These are phyloP conservation scores for Epichloe amarillans DNA, from an alignment of 2,329 filamentous ascomycete genomes.

Conservation along the genomic window DNA sequence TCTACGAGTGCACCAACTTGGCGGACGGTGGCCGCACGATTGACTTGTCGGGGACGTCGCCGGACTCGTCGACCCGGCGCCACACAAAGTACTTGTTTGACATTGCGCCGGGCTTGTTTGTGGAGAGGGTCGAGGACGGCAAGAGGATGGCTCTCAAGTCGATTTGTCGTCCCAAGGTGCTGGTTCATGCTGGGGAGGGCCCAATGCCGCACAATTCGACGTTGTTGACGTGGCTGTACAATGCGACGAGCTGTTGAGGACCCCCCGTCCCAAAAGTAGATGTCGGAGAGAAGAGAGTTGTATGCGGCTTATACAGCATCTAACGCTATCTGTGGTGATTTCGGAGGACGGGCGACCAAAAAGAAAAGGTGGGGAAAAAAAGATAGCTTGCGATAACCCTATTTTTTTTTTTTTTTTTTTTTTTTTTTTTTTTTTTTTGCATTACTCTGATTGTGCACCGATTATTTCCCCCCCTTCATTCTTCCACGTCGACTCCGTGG, in stretches of 20 bases:
- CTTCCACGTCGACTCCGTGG: not conserved
- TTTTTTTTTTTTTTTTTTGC: no score
- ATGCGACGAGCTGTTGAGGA: constrained; percentile 3
- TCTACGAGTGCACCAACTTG: constrained; percentile 24
- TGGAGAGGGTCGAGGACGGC: constrained; percentile 21
- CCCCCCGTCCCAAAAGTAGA: not conserved
- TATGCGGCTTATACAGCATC: no score
- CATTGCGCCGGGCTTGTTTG: constrained; percentile 23
- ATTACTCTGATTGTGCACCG: not conserved
- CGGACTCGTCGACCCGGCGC: constrained; percentile 15
- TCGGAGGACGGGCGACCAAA: no score
- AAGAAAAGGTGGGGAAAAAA: no score
- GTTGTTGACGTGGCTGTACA: constrained; percentile 18
- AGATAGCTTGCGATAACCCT: no score
- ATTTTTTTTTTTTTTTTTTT: no score
- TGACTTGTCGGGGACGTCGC: constrained; percentile 17
- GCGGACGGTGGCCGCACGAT: constrained; percentile 17
- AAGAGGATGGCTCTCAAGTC: constrained; percentile 19
- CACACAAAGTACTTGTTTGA: constrained; percentile 24
- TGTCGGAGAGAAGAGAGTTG: no score
- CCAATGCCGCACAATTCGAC: constrained; percentile 18
- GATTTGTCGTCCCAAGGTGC: constrained; percentile 21
- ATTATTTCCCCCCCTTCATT: not conserved
- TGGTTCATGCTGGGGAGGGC: constrained; percentile 18
- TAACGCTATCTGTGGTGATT: no score